Conservation (phyloP, 352 stramenopile genomes). For the Saprolegnia parasitica region DNA sequence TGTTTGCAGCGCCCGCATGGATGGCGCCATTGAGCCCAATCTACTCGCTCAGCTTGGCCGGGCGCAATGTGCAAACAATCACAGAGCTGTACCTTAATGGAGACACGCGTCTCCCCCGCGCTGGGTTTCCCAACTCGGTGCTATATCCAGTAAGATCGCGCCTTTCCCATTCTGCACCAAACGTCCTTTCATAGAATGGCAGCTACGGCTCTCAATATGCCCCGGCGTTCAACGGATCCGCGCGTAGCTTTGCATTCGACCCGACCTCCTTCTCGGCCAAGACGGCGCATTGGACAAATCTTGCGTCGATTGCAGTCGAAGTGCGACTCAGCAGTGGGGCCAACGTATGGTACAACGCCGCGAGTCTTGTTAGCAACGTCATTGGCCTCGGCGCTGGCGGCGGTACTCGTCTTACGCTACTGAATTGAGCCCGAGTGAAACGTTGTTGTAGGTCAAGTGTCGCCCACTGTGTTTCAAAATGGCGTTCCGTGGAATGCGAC, state of each 20-base stretch:
- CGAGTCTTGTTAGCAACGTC: constrained; percentile 31
- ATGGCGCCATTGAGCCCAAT: neutral
- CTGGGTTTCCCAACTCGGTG: constrained; percentile 49
- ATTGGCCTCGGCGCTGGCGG: constrained; percentile 48
- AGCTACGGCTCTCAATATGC: neutral
- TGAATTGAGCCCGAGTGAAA: no score
- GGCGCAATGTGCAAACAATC: constrained; percentile 37
- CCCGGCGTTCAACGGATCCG: constrained; percentile 34
- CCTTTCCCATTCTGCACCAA: no score
- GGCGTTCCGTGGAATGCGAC: constrained; percentile 29
- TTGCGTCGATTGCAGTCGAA: constrained; percentile 34
- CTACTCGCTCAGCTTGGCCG: constrained; percentile 26
- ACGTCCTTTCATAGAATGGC: neutral
- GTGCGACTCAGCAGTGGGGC: constrained; percentile 35
- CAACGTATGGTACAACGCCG: constrained; percentile 31
- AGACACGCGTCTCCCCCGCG: constrained; percentile 39
- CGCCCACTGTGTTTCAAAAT: constrained; percentile 38
- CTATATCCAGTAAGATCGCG: neutral
- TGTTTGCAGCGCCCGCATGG: neutral
- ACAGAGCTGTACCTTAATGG: constrained; percentile 50
- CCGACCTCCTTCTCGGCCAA: constrained; percentile 41
- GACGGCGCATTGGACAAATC: constrained; percentile 40
- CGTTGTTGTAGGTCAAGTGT: constrained; percentile 36
- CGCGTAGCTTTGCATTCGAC: constrained; percentile 35
- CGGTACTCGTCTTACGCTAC: neutral